Conservation (phyloP, 495 filamentous ascomycete genomes). For the Pseudomonodictys pantanalensis region DNA sequence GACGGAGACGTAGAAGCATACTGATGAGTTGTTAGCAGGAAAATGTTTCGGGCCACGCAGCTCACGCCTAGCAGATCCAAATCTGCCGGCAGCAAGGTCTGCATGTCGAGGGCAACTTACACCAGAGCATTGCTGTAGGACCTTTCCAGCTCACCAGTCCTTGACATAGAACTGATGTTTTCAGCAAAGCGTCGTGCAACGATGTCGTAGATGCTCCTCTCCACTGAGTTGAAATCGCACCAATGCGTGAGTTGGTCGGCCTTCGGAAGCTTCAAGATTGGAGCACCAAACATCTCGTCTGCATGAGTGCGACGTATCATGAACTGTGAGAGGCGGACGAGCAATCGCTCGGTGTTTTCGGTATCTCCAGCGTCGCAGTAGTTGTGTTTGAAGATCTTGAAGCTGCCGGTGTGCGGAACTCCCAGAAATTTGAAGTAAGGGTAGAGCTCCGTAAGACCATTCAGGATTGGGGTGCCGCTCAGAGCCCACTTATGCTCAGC, state of each 20-base stretch:
- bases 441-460: conserved; percentile 53
- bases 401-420: conserved; percentile 46
- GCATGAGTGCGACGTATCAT: conserved; percentile 55
- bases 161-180: conserved; percentile 42
- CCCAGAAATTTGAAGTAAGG: conserved; percentile 60
- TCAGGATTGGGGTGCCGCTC: conserved; percentile 61
- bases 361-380: conserved; percentile 43
- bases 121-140: conserved; percentile 37
- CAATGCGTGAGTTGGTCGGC: conserved; percentile 37
- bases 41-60: not conserved
- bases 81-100: no score
- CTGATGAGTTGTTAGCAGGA: not conserved
- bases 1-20: conserved; percentile 51
- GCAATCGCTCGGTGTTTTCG: conserved; percentile 40
- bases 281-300: conserved; percentile 52
- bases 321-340: conserved; percentile 41
- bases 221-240: conserved; percentile 49
- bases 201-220: conserved; percentile 50
- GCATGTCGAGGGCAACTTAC: conserved; percentile 11
- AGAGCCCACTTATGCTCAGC: conserved; percentile 59
- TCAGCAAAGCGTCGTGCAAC: conserved; percentile 42
- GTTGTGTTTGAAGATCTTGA: conserved; percentile 48
- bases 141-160: conserved; percentile 30
- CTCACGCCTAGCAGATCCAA: no score
- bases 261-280: conserved; percentile 56